phyloP scores from a whole-genome alignment of 768 basidiomycete species.

The Pleurotus tuber-regium region DNA sequence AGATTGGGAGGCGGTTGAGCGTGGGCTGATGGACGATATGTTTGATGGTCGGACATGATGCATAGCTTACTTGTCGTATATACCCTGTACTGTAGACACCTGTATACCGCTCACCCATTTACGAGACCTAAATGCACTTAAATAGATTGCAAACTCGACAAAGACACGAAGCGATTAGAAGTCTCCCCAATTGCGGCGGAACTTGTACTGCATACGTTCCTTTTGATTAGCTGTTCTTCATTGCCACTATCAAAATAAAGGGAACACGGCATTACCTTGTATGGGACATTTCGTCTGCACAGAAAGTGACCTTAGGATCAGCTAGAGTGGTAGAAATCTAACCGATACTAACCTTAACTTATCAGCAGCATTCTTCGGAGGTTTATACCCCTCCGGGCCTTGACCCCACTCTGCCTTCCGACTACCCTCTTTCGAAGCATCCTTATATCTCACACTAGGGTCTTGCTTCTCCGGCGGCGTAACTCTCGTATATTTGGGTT shows the following conservation, averaged over 20 bases:
- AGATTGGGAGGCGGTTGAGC: constrained; percentile 90
- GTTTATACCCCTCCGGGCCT: constrained; percentile 67
- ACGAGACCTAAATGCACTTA: constrained; percentile 1
- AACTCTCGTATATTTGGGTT: constrained; percentile 54
- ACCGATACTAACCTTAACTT: constrained; percentile 58
- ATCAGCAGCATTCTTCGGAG: constrained; percentile 71
- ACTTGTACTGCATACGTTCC: constrained; percentile 82
- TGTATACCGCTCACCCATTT: constrained; percentile 11
- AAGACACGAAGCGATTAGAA: constrained; percentile 46
- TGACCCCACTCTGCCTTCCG: constrained; percentile 68
- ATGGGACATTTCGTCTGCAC: constrained; percentile 65
- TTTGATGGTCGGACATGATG: constrained; percentile 70
- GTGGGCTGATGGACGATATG: constrained; percentile 78
- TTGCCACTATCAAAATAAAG: constrained; percentile 5
- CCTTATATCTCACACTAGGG: constrained; percentile 58
- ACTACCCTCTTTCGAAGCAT: constrained; percentile 50
- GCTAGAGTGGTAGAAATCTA: constrained; percentile 1
- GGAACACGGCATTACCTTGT: constrained; percentile 61
- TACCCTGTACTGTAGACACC: constrained; percentile 3
- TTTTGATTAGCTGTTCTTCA: constrained; percentile 44
- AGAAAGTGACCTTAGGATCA: neutral
- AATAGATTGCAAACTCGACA: constrained; percentile 6
- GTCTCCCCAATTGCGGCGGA: constrained; percentile 85
- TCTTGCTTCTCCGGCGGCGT: constrained; percentile 70
- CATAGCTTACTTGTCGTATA: constrained; percentile 9